Evolutionary conservation across 2,329 filamentous ascomycete species (phyloP).

Genomic region (Stachybotrys chlorohalonatus): DNA sequence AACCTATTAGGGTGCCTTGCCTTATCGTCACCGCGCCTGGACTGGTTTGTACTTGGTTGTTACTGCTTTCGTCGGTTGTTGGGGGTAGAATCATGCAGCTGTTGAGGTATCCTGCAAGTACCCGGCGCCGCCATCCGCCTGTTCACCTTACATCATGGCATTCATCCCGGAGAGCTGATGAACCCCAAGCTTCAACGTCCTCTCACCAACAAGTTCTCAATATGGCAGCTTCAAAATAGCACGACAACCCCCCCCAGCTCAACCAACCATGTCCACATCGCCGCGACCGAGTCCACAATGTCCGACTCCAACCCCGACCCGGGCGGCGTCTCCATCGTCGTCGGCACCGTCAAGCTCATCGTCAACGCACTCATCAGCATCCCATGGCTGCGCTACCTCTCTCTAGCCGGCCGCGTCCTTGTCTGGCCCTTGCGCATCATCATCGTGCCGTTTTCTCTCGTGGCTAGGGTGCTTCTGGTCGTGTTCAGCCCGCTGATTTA

Average conservation of each 20-base stretch:
- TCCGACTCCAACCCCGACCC: constrained; percentile 6
- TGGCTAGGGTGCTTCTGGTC: constrained; percentile 16
- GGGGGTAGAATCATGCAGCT: no score
- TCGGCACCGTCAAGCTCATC: constrained; percentile 15
- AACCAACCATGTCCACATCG: not conserved
- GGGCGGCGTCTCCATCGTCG: constrained; percentile 10
- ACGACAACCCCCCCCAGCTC: no score
- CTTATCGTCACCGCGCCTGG: no score
- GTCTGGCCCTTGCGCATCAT: constrained; percentile 20
- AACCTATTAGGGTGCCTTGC: no score
- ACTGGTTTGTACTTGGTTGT: no score
- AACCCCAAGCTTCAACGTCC: not conserved
- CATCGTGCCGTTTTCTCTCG: constrained; percentile 17
- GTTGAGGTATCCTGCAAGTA: no score
- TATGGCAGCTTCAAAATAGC: not conserved
- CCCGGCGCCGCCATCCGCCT: no score
- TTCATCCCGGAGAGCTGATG: not conserved
- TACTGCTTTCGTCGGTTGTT: no score
- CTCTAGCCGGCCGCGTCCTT: constrained; percentile 11
- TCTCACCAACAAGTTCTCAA: not conserved
- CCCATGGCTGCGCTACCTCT: constrained; percentile 16
- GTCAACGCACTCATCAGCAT: constrained; percentile 16
- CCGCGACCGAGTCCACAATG: constrained; percentile 3
- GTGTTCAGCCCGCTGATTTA: constrained; percentile 28
- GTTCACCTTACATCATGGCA: not conserved